Base-by-base conservation (phyloP, 2,329 filamentous ascomycete genomes). In the Westerdykella aurantiaca region DNA sequence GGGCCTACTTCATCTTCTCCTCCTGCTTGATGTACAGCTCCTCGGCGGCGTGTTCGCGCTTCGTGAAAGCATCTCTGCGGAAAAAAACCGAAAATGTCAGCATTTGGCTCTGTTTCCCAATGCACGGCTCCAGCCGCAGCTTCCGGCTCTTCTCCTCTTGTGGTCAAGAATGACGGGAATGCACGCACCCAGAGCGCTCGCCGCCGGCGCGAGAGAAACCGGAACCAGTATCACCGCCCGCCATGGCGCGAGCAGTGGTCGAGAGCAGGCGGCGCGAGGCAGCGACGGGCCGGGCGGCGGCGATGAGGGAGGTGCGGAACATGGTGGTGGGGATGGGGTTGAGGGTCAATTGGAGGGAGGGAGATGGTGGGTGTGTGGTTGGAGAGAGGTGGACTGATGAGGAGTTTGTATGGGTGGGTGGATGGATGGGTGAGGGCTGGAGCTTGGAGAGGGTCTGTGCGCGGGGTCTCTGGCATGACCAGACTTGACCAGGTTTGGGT, bases 21-120 rank as follows among this genome's bases (percentile, higher is more conserved):
- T 89, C 86, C 74, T 86, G 76, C 62, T 82, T 81, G 72, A 98
- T 89, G 72, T 86, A 87, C 58, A 81, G 80, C 69, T 89, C 84
- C 75, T 97, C 93, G 66, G 75, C 78, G 56, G 91, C 91, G 67
- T 84, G 80, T 73, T 98, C 93, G 60, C 93, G 88, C 73, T 85
- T 85, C 73, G 84, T 88, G 80, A 96, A 98, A 45, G 88, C 82
- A 67, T 98, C 91, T 58, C 91, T 95, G 55, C 57, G n/a, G n/a
- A n/a, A 51, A 22, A 34, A 34, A 34, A 11, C 3, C 14, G 6
- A 37, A 12, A 10, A 4, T 34, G 39, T 60, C 43, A 57, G 53
- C 33, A 16, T 9, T 29, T 29, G 4, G 9, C 11, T 29, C 25
- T 21, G 18, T 12, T 29, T 10, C 10, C 25, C 7, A 10, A 29